A percentile compares a stretch with the other conserved stretches of the same genome.
Conservation (phyloP, 139 green algal species). For the Astrephomene gubernaculifera region DNA sequence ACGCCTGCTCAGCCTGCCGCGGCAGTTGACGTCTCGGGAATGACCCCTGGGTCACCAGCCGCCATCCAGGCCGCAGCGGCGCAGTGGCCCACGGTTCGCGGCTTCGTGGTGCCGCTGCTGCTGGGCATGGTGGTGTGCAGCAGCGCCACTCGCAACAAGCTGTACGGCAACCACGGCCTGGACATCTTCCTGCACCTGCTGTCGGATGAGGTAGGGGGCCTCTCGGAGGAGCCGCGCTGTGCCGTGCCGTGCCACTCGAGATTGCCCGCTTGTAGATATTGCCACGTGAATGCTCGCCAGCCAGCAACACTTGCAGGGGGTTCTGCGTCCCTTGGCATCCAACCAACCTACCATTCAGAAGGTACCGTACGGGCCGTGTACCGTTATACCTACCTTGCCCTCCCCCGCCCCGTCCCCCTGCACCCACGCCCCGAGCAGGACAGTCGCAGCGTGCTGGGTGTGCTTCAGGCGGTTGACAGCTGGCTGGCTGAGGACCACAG, state of each 20-base stretch:
- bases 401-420: background rate
- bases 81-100: conserved; percentile 51
- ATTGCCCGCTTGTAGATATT: no score
- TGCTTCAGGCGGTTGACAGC: conserved; percentile 74
- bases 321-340: no score
- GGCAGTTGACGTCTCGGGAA: background rate
- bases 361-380: no score
- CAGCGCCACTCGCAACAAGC: conserved; percentile 60
- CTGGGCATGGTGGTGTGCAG: conserved; percentile 73
- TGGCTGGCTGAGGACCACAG: conserved; percentile 79
- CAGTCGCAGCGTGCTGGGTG: conserved; percentile 59
- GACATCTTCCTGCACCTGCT: conserved; percentile 82
- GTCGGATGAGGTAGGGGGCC: conserved; percentile 44
- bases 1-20: background rate
- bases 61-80: conserved; percentile 16
- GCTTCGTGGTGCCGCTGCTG: conserved; percentile 74
- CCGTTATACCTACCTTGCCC: no score
- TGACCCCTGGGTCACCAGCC: background rate
- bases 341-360: no score
- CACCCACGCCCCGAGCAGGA: conserved; percentile 43
- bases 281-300: no score
- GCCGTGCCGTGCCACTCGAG: no score
- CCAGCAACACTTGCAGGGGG: no score
- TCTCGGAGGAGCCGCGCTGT: no score
- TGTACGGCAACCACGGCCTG: conserved; percentile 73